Evolutionary conservation across 2,329 filamentous ascomycete genomes (phyloP).

Genomic region (Fusarium tuaranense): DNA sequence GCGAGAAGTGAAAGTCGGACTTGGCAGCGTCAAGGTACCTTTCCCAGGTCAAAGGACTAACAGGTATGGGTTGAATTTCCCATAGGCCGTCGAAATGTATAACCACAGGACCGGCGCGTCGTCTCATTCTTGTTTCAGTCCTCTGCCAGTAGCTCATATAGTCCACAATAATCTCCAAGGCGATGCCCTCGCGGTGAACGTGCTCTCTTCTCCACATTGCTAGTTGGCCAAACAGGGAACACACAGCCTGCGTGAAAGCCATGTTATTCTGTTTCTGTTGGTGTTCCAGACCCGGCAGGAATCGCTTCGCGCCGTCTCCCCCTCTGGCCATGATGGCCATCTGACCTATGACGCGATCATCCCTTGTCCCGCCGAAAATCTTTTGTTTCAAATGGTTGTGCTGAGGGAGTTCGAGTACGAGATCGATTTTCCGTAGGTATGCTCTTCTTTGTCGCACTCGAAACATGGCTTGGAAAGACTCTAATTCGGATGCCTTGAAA

Average conservation of each 20-base stretch:
- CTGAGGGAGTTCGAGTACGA: background rate
- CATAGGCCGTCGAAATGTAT: background rate
- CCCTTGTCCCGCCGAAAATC: background rate
- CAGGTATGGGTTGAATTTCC: background rate
- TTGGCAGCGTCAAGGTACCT: background rate
- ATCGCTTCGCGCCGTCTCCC: background rate
- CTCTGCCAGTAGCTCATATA: conserved; percentile 11
- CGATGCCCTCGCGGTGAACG: background rate
- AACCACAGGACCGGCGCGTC: background rate
- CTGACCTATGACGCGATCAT: background rate
- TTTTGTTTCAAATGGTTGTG: background rate
- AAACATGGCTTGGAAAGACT: background rate
- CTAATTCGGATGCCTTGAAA: background rate
- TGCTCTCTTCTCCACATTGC: background rate
- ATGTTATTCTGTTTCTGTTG: background rate
- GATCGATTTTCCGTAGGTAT: background rate
- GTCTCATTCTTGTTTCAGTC: background rate
- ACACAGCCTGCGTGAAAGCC: background rate
- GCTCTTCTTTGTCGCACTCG: background rate
- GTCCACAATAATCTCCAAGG: conserved; percentile 2
- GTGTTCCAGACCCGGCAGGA: background rate
- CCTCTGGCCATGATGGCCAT: background rate
- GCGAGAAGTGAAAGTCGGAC: conserved; percentile 11
- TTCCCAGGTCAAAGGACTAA: background rate
- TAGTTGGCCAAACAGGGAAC: background rate